These are phyloP conservation scores for Pistacia integerrima DNA, from an alignment of 345 rosid species.

Conservation along the genomic window DNA sequence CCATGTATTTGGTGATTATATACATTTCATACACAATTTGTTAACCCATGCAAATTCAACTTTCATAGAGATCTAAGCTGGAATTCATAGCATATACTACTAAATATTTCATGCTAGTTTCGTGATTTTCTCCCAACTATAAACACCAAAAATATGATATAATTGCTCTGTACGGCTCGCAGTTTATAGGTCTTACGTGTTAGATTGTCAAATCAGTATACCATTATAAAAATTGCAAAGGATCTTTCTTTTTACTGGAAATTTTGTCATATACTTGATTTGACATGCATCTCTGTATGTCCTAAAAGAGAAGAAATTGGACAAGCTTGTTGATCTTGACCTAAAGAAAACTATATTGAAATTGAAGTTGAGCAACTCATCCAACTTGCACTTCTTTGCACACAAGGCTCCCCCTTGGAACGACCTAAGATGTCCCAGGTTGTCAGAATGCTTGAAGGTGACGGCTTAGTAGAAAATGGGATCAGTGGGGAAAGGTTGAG, in stretches of 20 bases:
- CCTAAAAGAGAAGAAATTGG: slow-evolving; percentile 12
- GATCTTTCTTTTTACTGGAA: not conserved
- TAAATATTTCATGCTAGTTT: too few relatives aligned
- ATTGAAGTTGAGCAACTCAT: slow-evolving; percentile 17
- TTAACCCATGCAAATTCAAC: too few relatives aligned
- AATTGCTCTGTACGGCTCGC: too few relatives aligned
- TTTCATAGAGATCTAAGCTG: too few relatives aligned
- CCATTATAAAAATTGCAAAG: not conserved
- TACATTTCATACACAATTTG: too few relatives aligned
- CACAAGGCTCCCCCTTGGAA: slow-evolving; percentile 4
- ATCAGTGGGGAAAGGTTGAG: slow-evolving; percentile 24
- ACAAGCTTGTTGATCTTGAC: slow-evolving; percentile 18
- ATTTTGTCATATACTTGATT: not conserved
- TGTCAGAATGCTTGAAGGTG: slow-evolving; percentile 22
- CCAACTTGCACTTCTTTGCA: slow-evolving; percentile 19
- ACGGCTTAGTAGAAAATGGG: slow-evolving; percentile 21
- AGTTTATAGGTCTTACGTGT: too few relatives aligned
- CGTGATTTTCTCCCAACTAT: too few relatives aligned
- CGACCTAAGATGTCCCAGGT: slow-evolving; percentile 19
- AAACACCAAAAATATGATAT: too few relatives aligned
- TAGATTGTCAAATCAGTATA: not conserved
- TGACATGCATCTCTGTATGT: not conserved
- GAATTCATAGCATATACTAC: too few relatives aligned
- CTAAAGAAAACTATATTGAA: slow-evolving; percentile 13
- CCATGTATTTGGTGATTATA: too few relatives aligned